phyloP scores from a whole-genome alignment of 257 asterid genomes.

The Petrea volubilis region DNA sequence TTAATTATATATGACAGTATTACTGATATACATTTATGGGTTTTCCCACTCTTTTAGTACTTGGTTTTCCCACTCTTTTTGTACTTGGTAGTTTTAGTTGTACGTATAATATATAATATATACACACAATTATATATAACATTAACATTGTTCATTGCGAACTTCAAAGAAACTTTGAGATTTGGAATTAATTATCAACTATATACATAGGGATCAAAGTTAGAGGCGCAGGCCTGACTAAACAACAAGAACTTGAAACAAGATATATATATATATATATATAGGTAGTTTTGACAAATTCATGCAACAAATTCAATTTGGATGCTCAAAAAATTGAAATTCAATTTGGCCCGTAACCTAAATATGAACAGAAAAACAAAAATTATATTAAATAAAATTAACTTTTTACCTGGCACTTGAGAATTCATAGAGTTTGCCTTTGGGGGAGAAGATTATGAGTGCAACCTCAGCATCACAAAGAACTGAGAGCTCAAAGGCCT shows the following conservation, averaged over 20 bases:
- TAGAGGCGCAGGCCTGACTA: too few species aligned
- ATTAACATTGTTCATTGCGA: too few species aligned
- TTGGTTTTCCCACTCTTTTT: neutral
- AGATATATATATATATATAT: too few species aligned
- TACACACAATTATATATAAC: too few species aligned
- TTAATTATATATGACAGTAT: neutral
- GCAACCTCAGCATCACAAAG: slow-evolving; percentile 74
- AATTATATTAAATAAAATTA: neutral
- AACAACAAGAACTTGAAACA: too few species aligned
- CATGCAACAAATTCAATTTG: too few species aligned
- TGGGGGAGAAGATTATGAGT: slow-evolving; percentile 50
- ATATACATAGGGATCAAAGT: too few species aligned
- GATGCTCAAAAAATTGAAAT: neutral
- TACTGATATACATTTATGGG: neutral
- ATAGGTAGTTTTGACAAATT: too few species aligned
- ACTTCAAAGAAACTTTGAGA: too few species aligned
- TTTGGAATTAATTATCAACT: too few species aligned
- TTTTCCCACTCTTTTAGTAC: slow-evolving; percentile 15
- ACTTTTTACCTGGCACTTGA: slow-evolving; percentile 53
- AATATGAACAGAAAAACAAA: neutral
- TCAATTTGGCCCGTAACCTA: neutral
- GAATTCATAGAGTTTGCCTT: slow-evolving; percentile 60
- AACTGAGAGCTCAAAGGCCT: slow-evolving; percentile 71
- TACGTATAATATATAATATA: too few species aligned
- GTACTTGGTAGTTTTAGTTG: too few species aligned